Evolutionary conservation across 2,329 filamentous ascomycete species (phyloP), one percentile per base, ranked within the genome.

Genomic region (Claviceps sp.): DNA sequence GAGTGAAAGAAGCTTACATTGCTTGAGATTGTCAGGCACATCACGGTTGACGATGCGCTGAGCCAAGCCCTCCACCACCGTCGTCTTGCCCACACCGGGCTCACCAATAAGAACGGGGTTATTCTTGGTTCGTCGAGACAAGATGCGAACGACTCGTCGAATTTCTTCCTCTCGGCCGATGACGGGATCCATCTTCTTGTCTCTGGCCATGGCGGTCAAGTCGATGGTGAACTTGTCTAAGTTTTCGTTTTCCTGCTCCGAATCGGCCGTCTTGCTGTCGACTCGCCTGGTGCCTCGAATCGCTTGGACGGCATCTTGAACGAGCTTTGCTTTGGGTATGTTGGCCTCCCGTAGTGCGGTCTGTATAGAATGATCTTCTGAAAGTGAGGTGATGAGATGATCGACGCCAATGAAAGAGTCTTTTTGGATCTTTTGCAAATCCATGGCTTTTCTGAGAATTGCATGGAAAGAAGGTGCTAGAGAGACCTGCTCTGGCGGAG

Each of bases 201-300:
- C 93, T 66, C 90, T 80, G 55, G 93, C 93, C 83, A 96, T 84
- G 48, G 87, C 78, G 11, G 93, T 98, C 89, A 98, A 95, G 70
- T 98, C 93, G 62, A 97, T 93, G 52, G 93, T 97, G 70, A 96
- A 98, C 64, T 97, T 98, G 73, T 90, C 88, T 55, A 98, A 75
- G 65, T 95, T 96, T 70, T 98, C 93, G 62, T 90, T 87, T 62
- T 96, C 91, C 62, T 86, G 77, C 69, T 97, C 93, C 0, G 85
- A 83, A 69, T 98, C 93, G 52, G 93, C 93, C 4, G 88, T 95
- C 74, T 95, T 95, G 55, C 89, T 95, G 70, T 98, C 93, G 43
- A 98, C 90, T 57, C 91, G 80, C 72, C 84, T 89, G 43, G 89
- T 97, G 55, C 93, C 93, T 57, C 93, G 85, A 60, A 98, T 95